Conservation (phyloP, 2,329 filamentous ascomycete genomes). For the Amauroascus niger region DNA sequence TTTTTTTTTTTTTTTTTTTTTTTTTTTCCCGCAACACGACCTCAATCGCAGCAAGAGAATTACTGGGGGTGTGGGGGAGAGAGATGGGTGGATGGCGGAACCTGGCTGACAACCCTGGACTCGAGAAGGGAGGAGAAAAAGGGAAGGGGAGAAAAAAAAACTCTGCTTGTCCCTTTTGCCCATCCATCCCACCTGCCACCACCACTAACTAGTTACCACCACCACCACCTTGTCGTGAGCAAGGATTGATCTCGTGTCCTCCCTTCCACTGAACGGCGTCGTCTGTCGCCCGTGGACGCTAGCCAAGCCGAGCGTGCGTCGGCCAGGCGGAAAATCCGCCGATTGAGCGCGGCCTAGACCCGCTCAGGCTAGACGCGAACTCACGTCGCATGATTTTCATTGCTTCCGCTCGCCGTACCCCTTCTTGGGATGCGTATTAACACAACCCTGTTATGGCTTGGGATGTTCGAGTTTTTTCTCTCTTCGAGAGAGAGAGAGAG, state of each 20-base stretch:
- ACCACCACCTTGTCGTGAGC: not conserved
- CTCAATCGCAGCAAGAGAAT: not conserved
- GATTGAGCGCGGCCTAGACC: constrained; percentile 5
- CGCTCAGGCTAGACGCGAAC: not conserved
- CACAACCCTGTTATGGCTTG: too few relatives aligned
- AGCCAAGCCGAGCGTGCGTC: constrained; percentile 2
- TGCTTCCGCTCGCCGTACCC: not conserved
- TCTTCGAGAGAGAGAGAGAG: too few relatives aligned
- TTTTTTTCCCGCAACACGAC: too few relatives aligned
- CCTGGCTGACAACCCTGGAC: too few relatives aligned
- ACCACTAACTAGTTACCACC: not conserved
- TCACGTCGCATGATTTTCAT: not conserved
- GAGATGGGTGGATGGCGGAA: too few relatives aligned
- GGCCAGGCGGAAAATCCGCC: constrained; percentile 14
- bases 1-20: too few relatives aligned
- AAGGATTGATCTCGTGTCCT: constrained; percentile 5
- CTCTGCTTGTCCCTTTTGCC: not conserved
- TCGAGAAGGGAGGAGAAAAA: too few relatives aligned
- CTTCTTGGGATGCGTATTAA: not conserved
- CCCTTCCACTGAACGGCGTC: constrained; percentile 2
- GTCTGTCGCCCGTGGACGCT: constrained; percentile 8
- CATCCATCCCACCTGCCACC: not conserved
- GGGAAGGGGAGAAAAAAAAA: too few relatives aligned
- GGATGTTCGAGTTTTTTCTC: too few relatives aligned
- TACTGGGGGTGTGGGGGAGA: not conserved